Base-by-base conservation (phyloP, 768 basidiomycete species). In the Cystoderma amianthinum region DNA sequence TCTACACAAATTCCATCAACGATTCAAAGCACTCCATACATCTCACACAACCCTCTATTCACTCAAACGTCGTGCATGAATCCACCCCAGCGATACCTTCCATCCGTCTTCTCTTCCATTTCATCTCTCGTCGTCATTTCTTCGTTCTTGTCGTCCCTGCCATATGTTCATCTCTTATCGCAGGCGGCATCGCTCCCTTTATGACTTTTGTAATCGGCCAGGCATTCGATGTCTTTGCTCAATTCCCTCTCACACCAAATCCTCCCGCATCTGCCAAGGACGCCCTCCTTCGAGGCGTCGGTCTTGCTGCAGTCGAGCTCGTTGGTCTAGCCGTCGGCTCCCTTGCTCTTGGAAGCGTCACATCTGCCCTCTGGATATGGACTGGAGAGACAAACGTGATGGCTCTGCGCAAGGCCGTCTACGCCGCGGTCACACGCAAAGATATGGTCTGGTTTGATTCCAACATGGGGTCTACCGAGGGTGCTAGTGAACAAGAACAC, bases 381-480 rank as follows among this genome's bases (percentile, higher is more conserved):
- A 77, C 82, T 4, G 92, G 90, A 3, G 95, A 97, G 58, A 67
- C 77, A 43, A 88, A 90, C 47, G 78, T 82, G 5, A 64, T 80
- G 49, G 69, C 72, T 5, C 61, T 96, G 15, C 65, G 93, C 45
- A 68, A 71, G 51, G 64, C 65, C 36, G 83, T 94, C 4, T 95
- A 87, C 55, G 53, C 57, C 2, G 74, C 80, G 2, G 76, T 96
- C 19, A 72, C 78, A 12, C 55, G 53, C 17, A 84, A 82, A 53
- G 80, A 82, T 16, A 84, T 95, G 76, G 70, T 72, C n/a, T 96
- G 94, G 93, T 96, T 91, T 56, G 93, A 96, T 61, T 60, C 75
- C 30, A 81, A 86, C 43, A 82, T 85, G 73, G 79, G 77, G 40
- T 62, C 64, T 17, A 53, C 58, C 47, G 57, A 65, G 33, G 61